Evolutionary conservation across 73 alveolate genomes (phyloP), one percentile per base, ranked within the genome.

Genomic region (Diophrys appendiculata): DNA sequence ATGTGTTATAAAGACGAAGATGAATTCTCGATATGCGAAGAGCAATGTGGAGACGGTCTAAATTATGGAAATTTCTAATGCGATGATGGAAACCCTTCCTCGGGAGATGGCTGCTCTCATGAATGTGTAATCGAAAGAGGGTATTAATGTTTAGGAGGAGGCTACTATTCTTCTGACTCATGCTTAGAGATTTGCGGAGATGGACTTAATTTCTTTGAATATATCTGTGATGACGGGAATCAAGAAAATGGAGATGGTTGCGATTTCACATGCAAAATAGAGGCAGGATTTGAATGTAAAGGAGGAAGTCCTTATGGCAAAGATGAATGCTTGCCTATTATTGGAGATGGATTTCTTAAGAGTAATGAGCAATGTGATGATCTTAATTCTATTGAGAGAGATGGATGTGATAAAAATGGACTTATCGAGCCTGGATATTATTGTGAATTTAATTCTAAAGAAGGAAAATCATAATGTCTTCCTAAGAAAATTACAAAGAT

Each of bases 251-350:
- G 78, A 2, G 78, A 70, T 70, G 78, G 78, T 24, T 70, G 78
- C 18, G 55, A 34, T 33, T 23, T 30, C 14, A 70, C 78, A 30
- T 70, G 78, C 64, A 29, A 64, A 31, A 67, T 70, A 23, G 78
- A 70, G 30, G 2, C 5, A 24, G 78, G 78, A 70, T 70, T 64
- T 64, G 68, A 70, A 70, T 70, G 78, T 70, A 54, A 74, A 70
- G 70, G 76, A 1, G 94, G 88, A 70, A 67, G 68, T 1, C 78
- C 78, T 11, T 70, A n/a, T n/a, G n/a, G n/a, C n/a, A n/a, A n/a
- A n/a, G n/a, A n/a, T n/a, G n/a, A n/a, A n/a, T n/a, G n/a, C n/a
- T n/a, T n/a, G n/a, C n/a, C n/a, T n/a, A n/a, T n/a, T n/a, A n/a
- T n/a, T n/a, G n/a, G n/a, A n/a, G n/a, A n/a, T n/a, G n/a, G n/a